A percentile compares a stretch with the other conserved stretches of the same genome.
phyloP scores from a whole-genome alignment of 164 flowering plant species.

The Magnolia kwangsiensis region DNA sequence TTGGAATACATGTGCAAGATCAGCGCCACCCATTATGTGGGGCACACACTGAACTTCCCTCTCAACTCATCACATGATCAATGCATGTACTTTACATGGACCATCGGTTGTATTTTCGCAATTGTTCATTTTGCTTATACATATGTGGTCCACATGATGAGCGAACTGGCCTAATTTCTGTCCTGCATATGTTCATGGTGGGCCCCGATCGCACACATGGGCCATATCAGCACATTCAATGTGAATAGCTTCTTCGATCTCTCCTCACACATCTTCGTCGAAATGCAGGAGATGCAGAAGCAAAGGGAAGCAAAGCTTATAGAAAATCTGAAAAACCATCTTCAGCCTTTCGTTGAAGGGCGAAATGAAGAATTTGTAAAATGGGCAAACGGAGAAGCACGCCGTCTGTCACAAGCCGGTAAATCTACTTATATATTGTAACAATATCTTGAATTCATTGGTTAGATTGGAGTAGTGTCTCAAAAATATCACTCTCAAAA shows the following conservation, averaged over 20 bases:
- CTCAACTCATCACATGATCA: not conserved
- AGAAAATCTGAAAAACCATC: conserved; percentile 49
- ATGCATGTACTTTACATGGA: not conserved
- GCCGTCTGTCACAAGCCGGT: conserved; percentile 79
- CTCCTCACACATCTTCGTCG: not conserved
- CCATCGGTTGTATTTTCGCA: too few relatives aligned
- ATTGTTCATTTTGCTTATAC: too few relatives aligned
- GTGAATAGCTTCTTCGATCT: too few relatives aligned
- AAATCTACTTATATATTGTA: conserved; percentile 1
- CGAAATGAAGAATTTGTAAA: conserved; percentile 56
- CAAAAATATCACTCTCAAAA: too few relatives aligned
- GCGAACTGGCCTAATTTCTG: too few relatives aligned
- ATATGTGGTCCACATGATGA: too few relatives aligned
- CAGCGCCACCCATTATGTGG: not conserved
- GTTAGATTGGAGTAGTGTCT: not conserved
- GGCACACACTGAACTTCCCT: not conserved
- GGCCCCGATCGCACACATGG: too few relatives aligned
- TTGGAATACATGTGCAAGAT: not conserved
- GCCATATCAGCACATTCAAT: too few relatives aligned
- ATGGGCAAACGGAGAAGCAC: conserved; percentile 73
- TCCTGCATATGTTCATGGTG: too few relatives aligned
- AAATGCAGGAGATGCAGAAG: conserved; percentile 53
- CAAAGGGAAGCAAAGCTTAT: conserved; percentile 74
- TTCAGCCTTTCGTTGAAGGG: conserved; percentile 70
- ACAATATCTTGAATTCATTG: not conserved